Conservation (phyloP, 1,284 basidiomycete genomes). For the Golubevia sp. region DNA sequence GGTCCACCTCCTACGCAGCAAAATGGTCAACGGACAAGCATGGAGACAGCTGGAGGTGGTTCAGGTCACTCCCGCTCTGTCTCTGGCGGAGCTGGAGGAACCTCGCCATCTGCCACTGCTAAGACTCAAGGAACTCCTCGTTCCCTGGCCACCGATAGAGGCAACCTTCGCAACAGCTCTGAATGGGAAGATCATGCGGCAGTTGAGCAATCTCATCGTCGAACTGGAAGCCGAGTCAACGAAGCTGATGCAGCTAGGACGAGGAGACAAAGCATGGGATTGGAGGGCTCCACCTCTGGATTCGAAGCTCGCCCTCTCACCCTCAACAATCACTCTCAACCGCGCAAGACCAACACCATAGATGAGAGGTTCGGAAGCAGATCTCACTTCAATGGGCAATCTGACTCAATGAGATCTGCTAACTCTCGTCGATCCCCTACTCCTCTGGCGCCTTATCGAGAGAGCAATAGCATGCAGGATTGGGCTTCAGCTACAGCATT, state of each 20-base stretch:
- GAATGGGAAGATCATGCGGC: not conserved
- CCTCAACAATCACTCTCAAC: not conserved
- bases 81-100: slow-evolving; percentile 24
- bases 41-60: not conserved
- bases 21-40: not conserved
- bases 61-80: not conserved
- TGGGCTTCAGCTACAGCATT: not conserved
- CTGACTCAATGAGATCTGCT: not conserved
- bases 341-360: not conserved
- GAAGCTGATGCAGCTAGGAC: not conserved
- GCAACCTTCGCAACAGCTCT: not conserved
- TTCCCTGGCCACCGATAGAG: slow-evolving; percentile 9
- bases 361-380: not conserved
- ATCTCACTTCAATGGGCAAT: not conserved
- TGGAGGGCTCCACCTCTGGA: not conserved
- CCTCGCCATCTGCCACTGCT: slow-evolving; percentile 36
- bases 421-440: not conserved
- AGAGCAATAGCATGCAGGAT: not conserved
- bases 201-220: not conserved
- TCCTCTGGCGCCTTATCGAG: not conserved
- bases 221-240: not conserved
- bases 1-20: not conserved
- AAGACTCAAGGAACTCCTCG: slow-evolving; percentile 43
- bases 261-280: not conserved
- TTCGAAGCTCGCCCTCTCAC: not conserved